Conservation (phyloP, 2,329 filamentous ascomycete genomes). For the Zelopaecilomyces penicillatus region DNA sequence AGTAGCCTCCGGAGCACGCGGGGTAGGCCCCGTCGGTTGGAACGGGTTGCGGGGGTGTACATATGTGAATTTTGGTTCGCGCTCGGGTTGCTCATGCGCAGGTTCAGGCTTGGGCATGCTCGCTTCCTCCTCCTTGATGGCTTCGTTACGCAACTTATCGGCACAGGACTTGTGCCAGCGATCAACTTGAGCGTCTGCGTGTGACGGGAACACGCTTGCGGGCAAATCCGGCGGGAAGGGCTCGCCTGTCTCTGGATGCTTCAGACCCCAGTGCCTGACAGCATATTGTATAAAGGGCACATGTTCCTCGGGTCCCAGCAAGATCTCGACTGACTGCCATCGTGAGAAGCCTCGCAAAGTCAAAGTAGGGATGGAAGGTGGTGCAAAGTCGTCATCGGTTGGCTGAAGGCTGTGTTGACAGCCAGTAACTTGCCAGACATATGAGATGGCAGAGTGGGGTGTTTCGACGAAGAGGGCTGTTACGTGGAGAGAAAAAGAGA, state of each 20-base stretch:
- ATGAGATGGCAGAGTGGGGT: slow-evolving; percentile 67
- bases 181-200: slow-evolving; percentile 71
- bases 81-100: slow-evolving; percentile 17
- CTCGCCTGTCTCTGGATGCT: slow-evolving; percentile 64
- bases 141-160: slow-evolving; percentile 41
- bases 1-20: slow-evolving; percentile 22
- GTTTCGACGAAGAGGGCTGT: slow-evolving; percentile 69
- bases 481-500: slow-evolving; percentile 3
- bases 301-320: slow-evolving; percentile 83
- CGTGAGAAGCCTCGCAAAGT: slow-evolving; percentile 79
- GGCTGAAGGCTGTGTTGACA: slow-evolving; percentile 84
- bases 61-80: slow-evolving; percentile 30
- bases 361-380: slow-evolving; percentile 73
- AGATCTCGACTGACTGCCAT: slow-evolving; percentile 87
- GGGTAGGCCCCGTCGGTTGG: slow-evolving; percentile 17
- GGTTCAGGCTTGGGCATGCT: slow-evolving; percentile 22
- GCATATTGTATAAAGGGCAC: slow-evolving; percentile 75
- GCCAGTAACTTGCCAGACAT: slow-evolving; percentile 85
- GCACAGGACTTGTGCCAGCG: slow-evolving; percentile 78
- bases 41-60: slow-evolving; percentile 25
- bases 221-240: slow-evolving; percentile 55
- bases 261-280: slow-evolving; percentile 67
- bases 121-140: slow-evolving; percentile 45
- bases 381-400: slow-evolving; percentile 60
- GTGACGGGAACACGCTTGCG: slow-evolving; percentile 56